Evolutionary conservation across 2,329 filamentous ascomycete genomes (phyloP), one percentile per base, ranked within the genome.

Genomic region (Chrysosporium keratinophilum): DNA sequence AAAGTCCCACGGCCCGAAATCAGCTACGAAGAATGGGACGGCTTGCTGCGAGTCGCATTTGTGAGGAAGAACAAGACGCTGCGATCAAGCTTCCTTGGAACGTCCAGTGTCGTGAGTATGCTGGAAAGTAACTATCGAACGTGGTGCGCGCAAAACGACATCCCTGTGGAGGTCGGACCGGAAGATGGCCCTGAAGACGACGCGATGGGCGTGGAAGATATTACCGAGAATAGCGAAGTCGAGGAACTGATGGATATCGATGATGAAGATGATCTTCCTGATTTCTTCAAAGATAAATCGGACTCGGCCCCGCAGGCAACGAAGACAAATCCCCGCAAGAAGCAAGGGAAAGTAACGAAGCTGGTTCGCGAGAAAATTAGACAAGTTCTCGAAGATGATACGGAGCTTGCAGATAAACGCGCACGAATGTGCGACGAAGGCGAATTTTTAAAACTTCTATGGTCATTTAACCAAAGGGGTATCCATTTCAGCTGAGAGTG

Each of bases 11-110:
- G 88, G 37, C 91, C 91, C 51, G 84, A 88, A 61, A 90, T 97
- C 59, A 87, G 83, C 66, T 97, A 91, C 71, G 88, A 94, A 51
- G 93, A 97, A 69, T 96, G 90, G 84, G 91, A 97, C 65, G 90
- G 91, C 9, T 76, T 97, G 66, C 71, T 97, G 57, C 77, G 88
- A 49, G 82, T 95, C 40, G 82, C 83, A 57, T 95, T 95, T 62
- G 83, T 86, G 50, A 77, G 93, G 61, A 93, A 95, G 74, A 97
- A 97, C 71, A 88, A 90, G 69, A 95, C 88, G 0, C 74, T 97
- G 52, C 78, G 89, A 39, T 85, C 88, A 4, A 85, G 82, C 57
- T 95, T 89, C 73, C 74, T 94, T 50, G 85, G 86, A 14, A 89
- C 85, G 12, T 84, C 82, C 54, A 87, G 87, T 61, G 85, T 95